phyloP scores from a whole-genome alignment of 176 grass and related monocot species.

The Carex cristatella region DNA sequence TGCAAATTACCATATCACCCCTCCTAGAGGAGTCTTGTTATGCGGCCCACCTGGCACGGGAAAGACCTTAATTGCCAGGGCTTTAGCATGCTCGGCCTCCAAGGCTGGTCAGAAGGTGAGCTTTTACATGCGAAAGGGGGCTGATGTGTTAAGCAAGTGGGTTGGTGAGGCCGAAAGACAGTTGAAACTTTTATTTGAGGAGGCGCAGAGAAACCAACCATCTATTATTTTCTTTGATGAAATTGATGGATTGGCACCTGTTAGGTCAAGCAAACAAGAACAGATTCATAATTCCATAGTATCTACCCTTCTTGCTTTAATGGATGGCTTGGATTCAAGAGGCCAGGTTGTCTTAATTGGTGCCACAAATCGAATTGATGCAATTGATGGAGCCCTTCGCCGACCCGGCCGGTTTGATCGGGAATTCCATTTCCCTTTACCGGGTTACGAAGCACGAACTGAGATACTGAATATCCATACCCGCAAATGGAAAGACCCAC shows the following conservation, averaged over 20 bases:
- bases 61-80: slow-evolving; percentile 94
- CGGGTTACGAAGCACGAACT: slow-evolving; percentile 83
- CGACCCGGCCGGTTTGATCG: slow-evolving; percentile 97
- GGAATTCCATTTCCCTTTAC: slow-evolving; percentile 95
- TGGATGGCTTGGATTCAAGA: slow-evolving; percentile 98
- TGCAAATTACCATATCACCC: slow-evolving; percentile 96
- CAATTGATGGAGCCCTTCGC: slow-evolving; percentile 96
- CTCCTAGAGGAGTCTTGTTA: slow-evolving; percentile 92
- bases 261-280: slow-evolving; percentile 99
- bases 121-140: slow-evolving; percentile 99
- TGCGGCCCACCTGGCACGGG: slow-evolving; percentile 98
- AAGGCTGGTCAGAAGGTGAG: slow-evolving; percentile 98
- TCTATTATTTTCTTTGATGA: slow-evolving; percentile 99
- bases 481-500: slow-evolving; percentile 95
- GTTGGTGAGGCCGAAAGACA: slow-evolving; percentile 99
- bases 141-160: slow-evolving; percentile 99
- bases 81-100: slow-evolving; percentile 91
- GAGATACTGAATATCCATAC: slow-evolving; percentile 97
- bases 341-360: slow-evolving; percentile 99
- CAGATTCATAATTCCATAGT: slow-evolving; percentile 99
- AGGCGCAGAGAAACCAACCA: slow-evolving; percentile 97
- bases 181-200: slow-evolving; percentile 97
- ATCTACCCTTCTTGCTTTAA: slow-evolving; percentile 96
- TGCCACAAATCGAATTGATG: slow-evolving; percentile 97
- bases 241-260: slow-evolving; percentile 98